Conservation (phyloP, 768 basidiomycete genomes). For the Termitomyces heimii region DNA sequence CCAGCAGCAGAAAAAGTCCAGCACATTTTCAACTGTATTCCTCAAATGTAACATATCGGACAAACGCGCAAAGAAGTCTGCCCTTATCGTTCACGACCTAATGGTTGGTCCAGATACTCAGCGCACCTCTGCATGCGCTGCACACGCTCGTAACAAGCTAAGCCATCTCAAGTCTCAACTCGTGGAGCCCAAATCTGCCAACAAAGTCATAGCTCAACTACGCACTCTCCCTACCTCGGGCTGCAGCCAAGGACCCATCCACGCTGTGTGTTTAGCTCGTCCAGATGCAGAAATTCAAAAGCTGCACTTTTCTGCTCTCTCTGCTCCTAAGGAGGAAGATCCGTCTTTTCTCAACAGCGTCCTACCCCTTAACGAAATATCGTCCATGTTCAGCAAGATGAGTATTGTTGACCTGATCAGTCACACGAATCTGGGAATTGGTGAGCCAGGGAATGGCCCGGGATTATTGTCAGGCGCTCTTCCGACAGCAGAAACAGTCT, state of each 20-base stretch:
- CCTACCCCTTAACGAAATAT: slow-evolving; percentile 45
- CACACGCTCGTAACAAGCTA: slow-evolving; percentile 44
- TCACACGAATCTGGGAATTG: slow-evolving; percentile 63
- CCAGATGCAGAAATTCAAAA: slow-evolving; percentile 58
- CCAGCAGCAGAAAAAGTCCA: slow-evolving; percentile 33
- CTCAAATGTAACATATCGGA: slow-evolving; percentile 36
- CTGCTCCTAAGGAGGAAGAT: slow-evolving; percentile 5
- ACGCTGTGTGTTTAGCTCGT: slow-evolving; percentile 67
- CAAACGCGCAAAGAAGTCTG: slow-evolving; percentile 58
- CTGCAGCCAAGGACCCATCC: slow-evolving; percentile 46
- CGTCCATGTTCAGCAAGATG: slow-evolving; percentile 50
- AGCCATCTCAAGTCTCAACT: slow-evolving; percentile 65
- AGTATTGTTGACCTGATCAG: slow-evolving; percentile 55
- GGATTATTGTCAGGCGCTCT: slow-evolving; percentile 72
- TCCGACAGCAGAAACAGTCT: slow-evolving; percentile 67
- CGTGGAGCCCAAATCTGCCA: slow-evolving; percentile 58
- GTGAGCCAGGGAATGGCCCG: slow-evolving; percentile 60
- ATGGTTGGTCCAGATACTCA: slow-evolving; percentile 50
- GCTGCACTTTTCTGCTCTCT: slow-evolving; percentile 51
- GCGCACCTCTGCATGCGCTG: slow-evolving; percentile 32
- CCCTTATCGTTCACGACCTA: slow-evolving; percentile 55
- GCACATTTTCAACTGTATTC: slow-evolving; percentile 24
- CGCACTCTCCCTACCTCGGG: slow-evolving; percentile 50
- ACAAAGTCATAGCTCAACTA: slow-evolving; percentile 68
- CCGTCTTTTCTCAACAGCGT: slow-evolving; percentile 31